Percentiles rank a stretch among this genome's conserved stretches.
phyloP scores from a whole-genome alignment of 257 asterid genomes.

The Nicotiana noctiflora region DNA sequence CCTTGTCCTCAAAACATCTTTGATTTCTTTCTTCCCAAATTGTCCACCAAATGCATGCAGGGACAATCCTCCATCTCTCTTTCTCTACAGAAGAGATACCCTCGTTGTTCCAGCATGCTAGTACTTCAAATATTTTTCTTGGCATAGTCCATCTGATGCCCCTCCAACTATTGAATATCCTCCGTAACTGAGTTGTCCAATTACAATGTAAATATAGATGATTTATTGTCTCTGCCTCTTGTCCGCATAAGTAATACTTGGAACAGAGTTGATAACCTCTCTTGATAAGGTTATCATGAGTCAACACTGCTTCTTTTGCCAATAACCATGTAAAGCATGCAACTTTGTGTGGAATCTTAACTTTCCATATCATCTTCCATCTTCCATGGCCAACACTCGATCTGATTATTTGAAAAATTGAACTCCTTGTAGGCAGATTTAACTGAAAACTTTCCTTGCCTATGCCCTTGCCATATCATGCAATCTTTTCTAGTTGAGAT shows the following conservation, averaged over 20 bases:
- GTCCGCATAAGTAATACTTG: background rate
- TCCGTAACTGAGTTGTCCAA: background rate
- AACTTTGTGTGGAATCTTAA: no score
- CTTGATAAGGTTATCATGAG: no score
- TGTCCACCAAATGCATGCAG: background rate
- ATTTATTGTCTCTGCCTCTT: background rate
- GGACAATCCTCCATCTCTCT: background rate
- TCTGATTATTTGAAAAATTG: no score
- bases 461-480: background rate
- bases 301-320: no score
- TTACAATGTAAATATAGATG: background rate
- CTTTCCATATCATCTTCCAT: no score
- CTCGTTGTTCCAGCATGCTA: background rate
- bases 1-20: no score
- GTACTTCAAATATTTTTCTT: background rate
- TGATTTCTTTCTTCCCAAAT: background rate
- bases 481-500: background rate
- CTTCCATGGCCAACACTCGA: no score
- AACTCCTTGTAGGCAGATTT: no score
- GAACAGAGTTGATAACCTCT: background rate
- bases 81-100: background rate
- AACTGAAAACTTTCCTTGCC: background rate
- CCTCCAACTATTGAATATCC: background rate
- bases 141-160: background rate
- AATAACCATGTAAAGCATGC: no score